A percentile compares a stretch with the other conserved stretches of the same genome.
phyloP scores from a whole-genome alignment of 768 basidiomycete genomes.

The Boletales sp. region DNA sequence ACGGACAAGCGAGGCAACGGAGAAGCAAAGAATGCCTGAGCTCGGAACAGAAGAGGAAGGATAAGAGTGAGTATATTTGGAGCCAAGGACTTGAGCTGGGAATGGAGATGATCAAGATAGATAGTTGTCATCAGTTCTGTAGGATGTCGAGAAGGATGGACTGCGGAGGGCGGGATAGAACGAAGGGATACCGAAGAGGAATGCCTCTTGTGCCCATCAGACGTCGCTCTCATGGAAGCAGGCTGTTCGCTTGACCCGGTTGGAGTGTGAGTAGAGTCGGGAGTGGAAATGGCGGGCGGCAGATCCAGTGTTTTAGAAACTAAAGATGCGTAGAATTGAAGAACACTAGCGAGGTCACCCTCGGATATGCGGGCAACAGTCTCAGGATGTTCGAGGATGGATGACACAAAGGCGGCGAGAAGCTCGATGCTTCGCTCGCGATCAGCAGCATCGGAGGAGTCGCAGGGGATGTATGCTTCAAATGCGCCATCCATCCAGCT shows the following conservation, averaged over 20 bases:
- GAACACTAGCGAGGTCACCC: constrained; percentile 50
- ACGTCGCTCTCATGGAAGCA: constrained; percentile 14
- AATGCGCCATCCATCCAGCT: constrained; percentile 69
- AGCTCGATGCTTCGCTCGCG: constrained; percentile 62
- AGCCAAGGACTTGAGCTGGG: constrained; percentile 57
- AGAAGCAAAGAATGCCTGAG: constrained; percentile 59
- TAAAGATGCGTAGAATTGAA: constrained; percentile 57
- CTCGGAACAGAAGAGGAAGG: constrained; percentile 72
- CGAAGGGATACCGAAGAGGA: constrained; percentile 57
- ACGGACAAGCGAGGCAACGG: constrained; percentile 69
- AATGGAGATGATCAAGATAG: constrained; percentile 61
- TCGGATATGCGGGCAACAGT: constrained; percentile 61
- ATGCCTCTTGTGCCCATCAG: constrained; percentile 52
- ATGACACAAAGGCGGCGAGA: constrained; percentile 55
- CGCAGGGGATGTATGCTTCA: constrained; percentile 39
- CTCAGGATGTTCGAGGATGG: constrained; percentile 47
- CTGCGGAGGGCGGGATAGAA: constrained; percentile 35
- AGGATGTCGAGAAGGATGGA: constrained; percentile 41
- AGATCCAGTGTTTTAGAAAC: constrained; percentile 51
- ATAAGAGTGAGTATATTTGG: constrained; percentile 51
- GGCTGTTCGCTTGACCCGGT: constrained; percentile 30
- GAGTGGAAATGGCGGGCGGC: constrained; percentile 16
- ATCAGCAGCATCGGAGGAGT: constrained; percentile 46
- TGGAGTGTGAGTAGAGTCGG: too few relatives aligned
- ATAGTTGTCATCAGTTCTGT: constrained; percentile 61